These are phyloP conservation scores for Populus tomentosa DNA, from an alignment of 441 rosid species.

Conservation along the genomic window DNA sequence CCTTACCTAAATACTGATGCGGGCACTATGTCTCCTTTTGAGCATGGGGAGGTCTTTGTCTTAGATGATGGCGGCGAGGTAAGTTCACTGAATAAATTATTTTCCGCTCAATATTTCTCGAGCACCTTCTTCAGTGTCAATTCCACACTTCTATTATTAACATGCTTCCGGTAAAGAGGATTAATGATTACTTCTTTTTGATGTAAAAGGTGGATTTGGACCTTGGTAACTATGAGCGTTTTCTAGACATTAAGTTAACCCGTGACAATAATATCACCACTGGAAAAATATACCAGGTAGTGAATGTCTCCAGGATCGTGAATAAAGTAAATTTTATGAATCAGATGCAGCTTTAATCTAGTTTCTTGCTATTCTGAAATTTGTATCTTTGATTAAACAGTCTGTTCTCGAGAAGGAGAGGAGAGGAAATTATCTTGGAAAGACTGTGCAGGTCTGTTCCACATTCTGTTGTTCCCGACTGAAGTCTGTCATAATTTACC, in stretches of 20 bases:
- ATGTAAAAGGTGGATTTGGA: slow-evolving; percentile 78
- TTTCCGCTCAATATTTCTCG: not conserved
- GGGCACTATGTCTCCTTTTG: slow-evolving; percentile 96
- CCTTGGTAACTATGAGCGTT: slow-evolving; percentile 94
- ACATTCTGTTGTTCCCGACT: slow-evolving; percentile 9
- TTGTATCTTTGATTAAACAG: slow-evolving; percentile 28
- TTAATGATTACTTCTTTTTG: not conserved
- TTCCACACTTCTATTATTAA: not conserved
- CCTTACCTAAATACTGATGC: slow-evolving; percentile 94
- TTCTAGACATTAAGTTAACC: slow-evolving; percentile 69
- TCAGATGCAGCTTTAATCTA: not conserved
- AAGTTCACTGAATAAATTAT: slow-evolving; percentile 7
- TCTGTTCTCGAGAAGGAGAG: slow-evolving; percentile 79
- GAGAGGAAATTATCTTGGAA: slow-evolving; percentile 86
- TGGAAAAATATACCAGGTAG: slow-evolving; percentile 82
- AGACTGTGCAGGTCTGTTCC: slow-evolving; percentile 72
- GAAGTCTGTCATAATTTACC: not conserved
- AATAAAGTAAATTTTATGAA: not conserved
- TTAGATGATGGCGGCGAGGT: slow-evolving; percentile 98
- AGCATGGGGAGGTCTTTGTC: slow-evolving; percentile 95
- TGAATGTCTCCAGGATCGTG: not conserved
- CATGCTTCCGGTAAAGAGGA: not conserved
- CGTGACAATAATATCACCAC: slow-evolving; percentile 85
- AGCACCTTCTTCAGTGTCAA: not conserved
- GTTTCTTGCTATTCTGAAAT: not conserved